Conservation (phyloP, 2,329 filamentous ascomycete species). For the Macroventuria anomochaeta region DNA sequence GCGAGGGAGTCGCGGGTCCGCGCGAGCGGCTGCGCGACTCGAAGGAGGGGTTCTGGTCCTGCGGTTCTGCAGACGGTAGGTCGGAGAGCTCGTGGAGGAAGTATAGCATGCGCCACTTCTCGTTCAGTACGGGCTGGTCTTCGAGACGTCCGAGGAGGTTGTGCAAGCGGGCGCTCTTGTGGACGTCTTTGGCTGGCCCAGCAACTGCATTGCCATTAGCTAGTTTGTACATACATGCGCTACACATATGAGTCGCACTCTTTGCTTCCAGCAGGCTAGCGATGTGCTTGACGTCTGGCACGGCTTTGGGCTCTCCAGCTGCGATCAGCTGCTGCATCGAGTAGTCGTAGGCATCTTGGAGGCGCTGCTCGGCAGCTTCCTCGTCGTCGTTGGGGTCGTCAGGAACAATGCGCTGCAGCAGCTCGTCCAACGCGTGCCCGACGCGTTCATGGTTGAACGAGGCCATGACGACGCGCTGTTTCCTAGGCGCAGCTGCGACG, state of each 20-base stretch:
- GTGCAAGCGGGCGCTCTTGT: constrained; percentile 79
- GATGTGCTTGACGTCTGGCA: constrained; percentile 85
- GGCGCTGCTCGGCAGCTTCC: constrained; percentile 70
- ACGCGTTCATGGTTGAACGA: constrained; percentile 64
- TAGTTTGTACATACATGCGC: not conserved
- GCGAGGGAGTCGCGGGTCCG: constrained; percentile 40
- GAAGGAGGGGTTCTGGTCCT: constrained; percentile 5
- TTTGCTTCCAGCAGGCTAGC: constrained; percentile 91
- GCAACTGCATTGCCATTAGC: constrained; percentile 60
- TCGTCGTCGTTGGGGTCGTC: constrained; percentile 70
- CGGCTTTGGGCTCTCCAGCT: constrained; percentile 60
- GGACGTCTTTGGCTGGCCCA: constrained; percentile 72
- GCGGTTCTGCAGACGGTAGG: constrained; percentile 40
- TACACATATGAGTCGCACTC: constrained; percentile 42
- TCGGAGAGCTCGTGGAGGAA: constrained; percentile 85
- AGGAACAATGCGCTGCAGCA: constrained; percentile 77
- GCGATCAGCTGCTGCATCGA: constrained; percentile 56
- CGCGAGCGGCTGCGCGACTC: constrained; percentile 27
- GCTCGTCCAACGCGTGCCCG: constrained; percentile 77
- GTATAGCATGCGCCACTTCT: constrained; percentile 97
- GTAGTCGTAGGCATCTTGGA: constrained; percentile 65
- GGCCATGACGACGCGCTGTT: constrained; percentile 42
- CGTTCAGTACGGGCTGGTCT: constrained; percentile 87
- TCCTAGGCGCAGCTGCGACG: not conserved
- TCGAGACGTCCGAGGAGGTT: constrained; percentile 90